Conservation (phyloP, 441 rosid genomes). For the Adansonia gregorii region DNA sequence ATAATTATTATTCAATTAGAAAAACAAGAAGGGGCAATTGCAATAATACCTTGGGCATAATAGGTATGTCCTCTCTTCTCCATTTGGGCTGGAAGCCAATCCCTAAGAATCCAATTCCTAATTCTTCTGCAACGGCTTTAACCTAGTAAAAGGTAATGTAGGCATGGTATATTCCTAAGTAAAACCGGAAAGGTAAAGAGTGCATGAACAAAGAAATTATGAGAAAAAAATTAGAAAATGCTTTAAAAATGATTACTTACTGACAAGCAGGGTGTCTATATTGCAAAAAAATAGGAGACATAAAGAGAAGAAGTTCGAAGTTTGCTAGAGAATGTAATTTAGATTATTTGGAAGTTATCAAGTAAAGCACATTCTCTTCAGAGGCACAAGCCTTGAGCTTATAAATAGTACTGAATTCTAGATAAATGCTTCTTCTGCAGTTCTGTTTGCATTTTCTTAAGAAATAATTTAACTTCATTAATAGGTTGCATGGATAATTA, state of each 20-base stretch:
- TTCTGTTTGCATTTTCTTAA: neutral
- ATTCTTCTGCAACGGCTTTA: slow-evolving; percentile 97
- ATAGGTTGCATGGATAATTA: too few relatives aligned
- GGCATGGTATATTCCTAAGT: slow-evolving; percentile 4
- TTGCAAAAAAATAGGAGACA: too few relatives aligned
- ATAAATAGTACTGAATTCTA: neutral
- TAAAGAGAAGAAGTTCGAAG: neutral
- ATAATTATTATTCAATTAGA: neutral
- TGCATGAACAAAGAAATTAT: neutral
- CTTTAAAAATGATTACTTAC: neutral
- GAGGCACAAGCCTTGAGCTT: neutral
- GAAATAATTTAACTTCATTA: neutral
- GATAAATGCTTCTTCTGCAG: neutral
- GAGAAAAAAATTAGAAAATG: neutral
- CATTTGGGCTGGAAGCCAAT: slow-evolving; percentile 97
- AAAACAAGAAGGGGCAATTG: slow-evolving; percentile 12
- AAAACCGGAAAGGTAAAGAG: neutral
- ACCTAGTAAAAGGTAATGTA: slow-evolving; percentile 51
- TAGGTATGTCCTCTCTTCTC: slow-evolving; percentile 81
- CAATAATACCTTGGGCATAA: slow-evolving; percentile 93
- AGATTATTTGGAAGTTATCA: neutral
- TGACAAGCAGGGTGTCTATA: too few relatives aligned
- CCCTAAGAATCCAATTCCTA: slow-evolving; percentile 98
- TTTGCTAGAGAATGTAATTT: slow-evolving; percentile 2
- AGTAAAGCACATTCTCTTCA: neutral